A percentile compares a stretch with the other conserved stretches of the same genome.
phyloP scores from a whole-genome alignment of 768 basidiomycete genomes.

The Cystofilobasidium capitatum region DNA sequence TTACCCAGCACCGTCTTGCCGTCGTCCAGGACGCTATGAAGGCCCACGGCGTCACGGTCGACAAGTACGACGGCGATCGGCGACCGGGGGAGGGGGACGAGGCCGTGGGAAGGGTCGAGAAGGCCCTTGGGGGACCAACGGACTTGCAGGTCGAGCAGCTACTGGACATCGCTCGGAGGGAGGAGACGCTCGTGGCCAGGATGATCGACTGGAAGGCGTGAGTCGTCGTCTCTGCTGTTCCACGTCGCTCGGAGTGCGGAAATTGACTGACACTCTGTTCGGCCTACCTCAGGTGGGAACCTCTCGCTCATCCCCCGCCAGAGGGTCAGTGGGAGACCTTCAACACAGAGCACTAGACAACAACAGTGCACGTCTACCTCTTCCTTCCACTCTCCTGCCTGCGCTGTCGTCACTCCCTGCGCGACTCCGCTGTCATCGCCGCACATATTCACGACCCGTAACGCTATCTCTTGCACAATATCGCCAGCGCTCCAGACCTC shows the following conservation, averaged over 20 bases:
- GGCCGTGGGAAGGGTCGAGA: slow-evolving; percentile 53
- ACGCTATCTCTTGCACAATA: too few species aligned
- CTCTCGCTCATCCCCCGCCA: slow-evolving; percentile 68
- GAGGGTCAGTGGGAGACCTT: slow-evolving; percentile 82
- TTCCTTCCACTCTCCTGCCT: too few species aligned
- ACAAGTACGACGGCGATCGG: slow-evolving; percentile 49
- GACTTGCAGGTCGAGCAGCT: slow-evolving; percentile 65
- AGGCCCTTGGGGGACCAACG: slow-evolving; percentile 64
- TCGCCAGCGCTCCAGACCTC: too few species aligned
- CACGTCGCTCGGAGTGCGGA: slow-evolving; percentile 2
- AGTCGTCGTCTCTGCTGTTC: slow-evolving; percentile 40
- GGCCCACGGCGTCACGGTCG: neutral
- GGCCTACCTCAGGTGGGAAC: slow-evolving; percentile 61
- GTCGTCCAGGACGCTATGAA: slow-evolving; percentile 47
- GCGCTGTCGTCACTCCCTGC: too few species aligned
- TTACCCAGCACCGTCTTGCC: slow-evolving; percentile 67
- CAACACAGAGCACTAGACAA: slow-evolving; percentile 20
- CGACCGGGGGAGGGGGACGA: neutral
- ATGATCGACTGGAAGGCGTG: slow-evolving; percentile 96
- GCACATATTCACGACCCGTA: too few species aligned
- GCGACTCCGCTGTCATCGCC: too few species aligned
- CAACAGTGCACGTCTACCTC: too few species aligned
- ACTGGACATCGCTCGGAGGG: slow-evolving; percentile 69
- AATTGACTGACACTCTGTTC: neutral
- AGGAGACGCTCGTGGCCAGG: slow-evolving; percentile 62